A percentile compares a stretch with the other conserved stretches of the same genome.
These are phyloP conservation scores for Penicillium samsonianum DNA, from an alignment of 495 filamentous ascomycete genomes.

Conservation along the genomic window DNA sequence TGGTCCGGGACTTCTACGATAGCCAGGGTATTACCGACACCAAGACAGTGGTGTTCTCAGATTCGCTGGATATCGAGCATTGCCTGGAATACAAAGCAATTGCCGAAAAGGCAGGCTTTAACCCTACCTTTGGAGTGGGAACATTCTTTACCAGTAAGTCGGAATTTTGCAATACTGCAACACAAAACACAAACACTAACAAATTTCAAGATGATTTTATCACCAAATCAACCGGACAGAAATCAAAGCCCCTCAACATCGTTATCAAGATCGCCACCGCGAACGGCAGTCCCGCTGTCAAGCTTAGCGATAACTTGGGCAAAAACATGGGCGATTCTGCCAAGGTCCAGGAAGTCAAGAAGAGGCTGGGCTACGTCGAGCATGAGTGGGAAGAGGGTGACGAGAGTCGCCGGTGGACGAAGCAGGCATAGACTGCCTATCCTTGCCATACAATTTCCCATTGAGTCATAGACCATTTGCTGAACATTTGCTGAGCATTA, in stretches of 20 bases:
- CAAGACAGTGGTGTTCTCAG: slow-evolving; percentile 97
- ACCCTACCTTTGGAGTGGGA: slow-evolving; percentile 85
- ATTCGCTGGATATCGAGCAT: slow-evolving; percentile 86
- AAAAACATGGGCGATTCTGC: slow-evolving; percentile 90
- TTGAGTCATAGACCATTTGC: neutral
- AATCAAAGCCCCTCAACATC: slow-evolving; percentile 93
- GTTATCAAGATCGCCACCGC: slow-evolving; percentile 94
- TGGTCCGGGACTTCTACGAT: slow-evolving; percentile 87
- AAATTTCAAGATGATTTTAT: slow-evolving; percentile 68
- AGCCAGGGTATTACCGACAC: slow-evolving; percentile 69
- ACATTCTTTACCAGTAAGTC: slow-evolving; percentile 85
- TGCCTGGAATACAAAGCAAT: slow-evolving; percentile 86
- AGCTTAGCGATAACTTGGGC: slow-evolving; percentile 94
- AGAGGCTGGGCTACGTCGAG: slow-evolving; percentile 80
- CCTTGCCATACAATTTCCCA: neutral
- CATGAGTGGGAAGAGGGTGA: slow-evolving; percentile 80
- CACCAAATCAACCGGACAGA: slow-evolving; percentile 65
- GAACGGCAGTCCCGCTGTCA: slow-evolving; percentile 78
- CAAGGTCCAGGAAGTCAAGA: slow-evolving; percentile 81
- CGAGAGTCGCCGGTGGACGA: slow-evolving; percentile 79
- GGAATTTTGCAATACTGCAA: neutral
- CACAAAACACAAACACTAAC: neutral
- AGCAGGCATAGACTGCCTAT: slow-evolving; percentile 15
- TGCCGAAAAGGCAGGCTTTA: slow-evolving; percentile 77
- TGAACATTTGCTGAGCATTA: neutral